Evolutionary conservation across 2,329 filamentous ascomycete genomes (phyloP), one percentile per base, ranked within the genome.

Genomic region (Byssoonygena ceratinophila): DNA sequence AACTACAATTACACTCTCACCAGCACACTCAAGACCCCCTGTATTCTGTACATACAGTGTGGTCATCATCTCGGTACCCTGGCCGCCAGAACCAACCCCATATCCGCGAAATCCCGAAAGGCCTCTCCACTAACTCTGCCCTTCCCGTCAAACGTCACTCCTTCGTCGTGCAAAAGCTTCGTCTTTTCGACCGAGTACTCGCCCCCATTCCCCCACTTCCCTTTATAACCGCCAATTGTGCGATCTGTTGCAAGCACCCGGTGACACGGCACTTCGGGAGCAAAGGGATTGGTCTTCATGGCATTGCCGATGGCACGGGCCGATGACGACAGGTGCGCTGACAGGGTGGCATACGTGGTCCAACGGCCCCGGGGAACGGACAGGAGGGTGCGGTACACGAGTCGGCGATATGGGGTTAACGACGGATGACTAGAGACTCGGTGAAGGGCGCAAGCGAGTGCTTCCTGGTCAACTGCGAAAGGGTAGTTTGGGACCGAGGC

Each of bases 251-350:
- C 85, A 44, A 94, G 78, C 20, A 91, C 84, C 8, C 88, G 78
- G 67, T 94, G 87, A 59, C 87, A 94, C 1, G 87, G 88, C 3
- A 91, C 84, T 31, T 80, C 76, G 0, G 88, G 87, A 12, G 88
- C 87, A 61, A 91, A 94, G 0, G 87, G 87, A 64, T 94, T 94
- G 32, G 70, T 73, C 16, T 84, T 78, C 63, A 94, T 74, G 1
- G 86, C 86, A 54, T 85, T 87, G 14, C 87, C 87, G 4, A 92
- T 80, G 0, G 87, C 87, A 39, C 87, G 76, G 1, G 87, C 84
- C 2, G 84, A 87, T 20, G 85, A 87, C 9, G 73, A 67, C 14
- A 91, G 75, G 54, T 84, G 77, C 7, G 74, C 74, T 0, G 88
- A 81, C 50, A 94, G 73, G 1, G 83, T 74, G 2, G 79, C 83